Evolutionary conservation across 805 yeast genomes (phyloP), one percentile per base, ranked within the genome.

Genomic region (Metschnikowia dekortorum): DNA sequence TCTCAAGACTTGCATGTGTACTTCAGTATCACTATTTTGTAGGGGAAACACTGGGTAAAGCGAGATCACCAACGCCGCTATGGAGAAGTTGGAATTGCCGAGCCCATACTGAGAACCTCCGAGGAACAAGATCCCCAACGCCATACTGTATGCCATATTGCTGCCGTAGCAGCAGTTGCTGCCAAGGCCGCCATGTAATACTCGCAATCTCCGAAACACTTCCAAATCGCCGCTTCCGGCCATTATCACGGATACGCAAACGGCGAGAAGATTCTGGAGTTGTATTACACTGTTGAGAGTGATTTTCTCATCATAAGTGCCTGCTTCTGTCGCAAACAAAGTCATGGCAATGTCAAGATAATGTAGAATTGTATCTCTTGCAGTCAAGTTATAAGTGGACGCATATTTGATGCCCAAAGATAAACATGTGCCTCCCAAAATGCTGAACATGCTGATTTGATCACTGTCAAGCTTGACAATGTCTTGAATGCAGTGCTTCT

Each of bases 41-140:
- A 65, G 67, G 1, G 89, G 85, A 53, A 82, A 84, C 2, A 84
- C 73, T 2, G 97, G 97, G 56, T 89, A 83, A n/a, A 87, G 71
- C 0, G 97, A 78, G 0, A 89, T 78, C 0, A 89, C 68, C 58
- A 94, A 73, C 2, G 85, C 66, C 0, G 91, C 96, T 48, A 84
- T 70, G 2, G 89, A 81, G 59, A 85, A 71, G 49, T 81, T 77
- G 3, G 86, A 79, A 14, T 75, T 77, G 36, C 81, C 75, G 51
- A 94, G 79, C 0, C 96, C 90, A 65, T 82, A 89, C 63, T 89
- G 97, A 0, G 98, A 97, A 1, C 96, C 94, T 0, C 97, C 97
- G 35, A 94, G 65, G 62, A 92, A 91, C 48, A 92, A 70, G 58
- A 92, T 82, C 2, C 99, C 99, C 36, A 94, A 67, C 0, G 96